Conservation (phyloP, 768 basidiomycete genomes). For the Kondoa malvinella region DNA sequence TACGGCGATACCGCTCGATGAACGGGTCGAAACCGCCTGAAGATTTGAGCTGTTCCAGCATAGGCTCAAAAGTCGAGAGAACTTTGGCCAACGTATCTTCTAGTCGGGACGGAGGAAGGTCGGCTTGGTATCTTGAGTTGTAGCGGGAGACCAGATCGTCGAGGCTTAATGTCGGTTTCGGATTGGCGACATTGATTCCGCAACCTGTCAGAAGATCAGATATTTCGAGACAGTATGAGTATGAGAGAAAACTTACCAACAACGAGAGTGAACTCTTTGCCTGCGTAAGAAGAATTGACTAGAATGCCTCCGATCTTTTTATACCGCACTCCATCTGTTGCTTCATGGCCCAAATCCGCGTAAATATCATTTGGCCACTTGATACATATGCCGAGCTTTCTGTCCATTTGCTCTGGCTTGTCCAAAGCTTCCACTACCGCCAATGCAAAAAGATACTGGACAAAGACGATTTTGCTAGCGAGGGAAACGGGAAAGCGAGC, state of each 20-base stretch:
- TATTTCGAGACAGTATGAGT: not conserved
- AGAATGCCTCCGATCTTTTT: slow-evolving; percentile 80
- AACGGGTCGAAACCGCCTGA: slow-evolving; percentile 62
- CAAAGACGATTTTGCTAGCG: slow-evolving; percentile 59
- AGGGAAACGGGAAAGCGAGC: slow-evolving; percentile 46
- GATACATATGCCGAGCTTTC: slow-evolving; percentile 48
- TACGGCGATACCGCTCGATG: slow-evolving; percentile 53
- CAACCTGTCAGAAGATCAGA: slow-evolving; percentile 42
- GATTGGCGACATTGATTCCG: slow-evolving; percentile 71
- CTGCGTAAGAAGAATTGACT: slow-evolving; percentile 69
- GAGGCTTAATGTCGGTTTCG: slow-evolving; percentile 64
- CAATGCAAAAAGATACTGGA: slow-evolving; percentile 80
- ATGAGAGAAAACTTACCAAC: slow-evolving; percentile 44
- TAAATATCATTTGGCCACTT: slow-evolving; percentile 99
- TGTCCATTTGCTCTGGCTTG: slow-evolving; percentile 37
- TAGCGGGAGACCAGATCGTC: slow-evolving; percentile 44
- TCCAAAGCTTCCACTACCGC: slow-evolving; percentile 61
- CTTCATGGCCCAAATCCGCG: slow-evolving; percentile 38
- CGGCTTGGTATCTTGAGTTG: slow-evolving; percentile 24
- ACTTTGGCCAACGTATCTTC: slow-evolving; percentile 61
- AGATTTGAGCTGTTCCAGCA: slow-evolving; percentile 58
- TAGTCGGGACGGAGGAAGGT: slow-evolving; percentile 41
- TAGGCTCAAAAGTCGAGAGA: slow-evolving; percentile 53
- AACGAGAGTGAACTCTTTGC: slow-evolving; percentile 54
- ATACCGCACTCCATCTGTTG: slow-evolving; percentile 25